Evolutionary conservation across 306 rosid genomes (phyloP).

Genomic region (Cucurbita maxima): DNA sequence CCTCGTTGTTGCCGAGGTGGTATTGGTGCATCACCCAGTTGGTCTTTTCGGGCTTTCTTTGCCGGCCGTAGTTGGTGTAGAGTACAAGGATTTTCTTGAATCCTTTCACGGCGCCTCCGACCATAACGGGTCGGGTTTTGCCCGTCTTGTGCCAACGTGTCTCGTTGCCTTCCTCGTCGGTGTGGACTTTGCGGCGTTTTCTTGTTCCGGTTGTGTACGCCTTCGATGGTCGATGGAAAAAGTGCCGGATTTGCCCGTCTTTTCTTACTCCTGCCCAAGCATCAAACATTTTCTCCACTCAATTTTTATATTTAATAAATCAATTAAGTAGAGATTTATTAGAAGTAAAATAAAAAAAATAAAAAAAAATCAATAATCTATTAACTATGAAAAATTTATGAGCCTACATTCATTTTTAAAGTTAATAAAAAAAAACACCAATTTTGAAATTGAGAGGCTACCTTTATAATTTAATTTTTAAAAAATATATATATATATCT

Average conservation of each 20-base stretch:
- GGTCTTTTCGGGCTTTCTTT: slow-evolving; percentile 5
- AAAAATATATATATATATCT: too few species aligned
- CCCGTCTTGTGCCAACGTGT: slow-evolving; percentile 11
- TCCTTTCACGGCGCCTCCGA: slow-evolving; percentile 3
- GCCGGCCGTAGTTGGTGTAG: slow-evolving; percentile 9
- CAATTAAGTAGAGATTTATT: too few species aligned
- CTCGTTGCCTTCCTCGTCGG: slow-evolving; percentile 7
- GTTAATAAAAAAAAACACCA: too few species aligned
- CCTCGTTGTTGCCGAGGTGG: slow-evolving; percentile 8
- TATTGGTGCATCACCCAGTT: slow-evolving; percentile 11
- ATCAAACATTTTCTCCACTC: too few species aligned
- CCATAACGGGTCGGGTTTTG: neutral
- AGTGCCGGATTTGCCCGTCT: slow-evolving; percentile 12
- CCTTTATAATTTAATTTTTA: too few species aligned
- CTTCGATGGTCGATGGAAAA: slow-evolving; percentile 8
- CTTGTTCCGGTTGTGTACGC: slow-evolving; percentile 10
- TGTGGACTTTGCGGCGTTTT: slow-evolving; percentile 6
- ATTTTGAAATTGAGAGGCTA: too few species aligned
- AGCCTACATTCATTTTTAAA: too few species aligned
- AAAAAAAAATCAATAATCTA: too few species aligned
- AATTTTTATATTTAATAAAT: too few species aligned
- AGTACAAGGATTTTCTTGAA: slow-evolving; percentile 8
- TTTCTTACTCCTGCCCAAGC: neutral
- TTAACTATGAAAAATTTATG: too few species aligned
- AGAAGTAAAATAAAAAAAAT: too few species aligned